Base-by-base conservation (phyloP, 1,139 yeast species). In the Candida sanyaensis region DNA sequence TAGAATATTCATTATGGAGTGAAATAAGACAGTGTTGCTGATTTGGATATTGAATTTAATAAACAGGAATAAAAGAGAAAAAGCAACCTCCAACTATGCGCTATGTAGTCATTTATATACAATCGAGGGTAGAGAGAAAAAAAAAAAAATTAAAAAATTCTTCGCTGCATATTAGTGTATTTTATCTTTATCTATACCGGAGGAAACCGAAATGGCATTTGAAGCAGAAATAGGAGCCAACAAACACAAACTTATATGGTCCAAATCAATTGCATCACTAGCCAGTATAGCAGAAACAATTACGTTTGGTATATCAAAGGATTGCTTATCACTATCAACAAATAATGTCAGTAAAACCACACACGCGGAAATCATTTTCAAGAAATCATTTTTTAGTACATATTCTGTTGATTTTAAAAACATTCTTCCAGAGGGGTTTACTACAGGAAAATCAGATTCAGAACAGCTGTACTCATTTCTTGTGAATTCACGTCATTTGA, bases 211-310 rank as follows among this genome's bases (percentile, higher is more conserved):
- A 29, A 69, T 72, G 76, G 64, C 75, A 44, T 70, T 77, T 47
- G 66, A 68, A 42, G 78, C 77, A 2, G 73, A 68, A 11, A 65
- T 80, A n/a, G 71, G 68, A 17, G 50, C 64, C 11, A 63, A 68
- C 6, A 68, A 62, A 41, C 64, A 73, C 45, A 72, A 71, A 47
- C 54, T 66, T 23, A 57, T 77, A 41, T 80, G 84, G 84, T 68
- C 80, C 2, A 71, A 66, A 45, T 58, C 80, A 1, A 66, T 80
- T 4, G 59, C 67, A 40, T 66, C 81, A 2, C 60, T 80, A 21
- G 69, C 83, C 1, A 63, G 75, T 0, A 64, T 80, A 1, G 69
- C 82, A 2, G 84, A 80, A 36, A 69, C 69, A 39, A 71, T 80
- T 48, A 71, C 75, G 52, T 67, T 80, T 48, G 62, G 67, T 0